Conservation (phyloP, 176 grass and related monocot species). For the Oryza meyeriana region DNA sequence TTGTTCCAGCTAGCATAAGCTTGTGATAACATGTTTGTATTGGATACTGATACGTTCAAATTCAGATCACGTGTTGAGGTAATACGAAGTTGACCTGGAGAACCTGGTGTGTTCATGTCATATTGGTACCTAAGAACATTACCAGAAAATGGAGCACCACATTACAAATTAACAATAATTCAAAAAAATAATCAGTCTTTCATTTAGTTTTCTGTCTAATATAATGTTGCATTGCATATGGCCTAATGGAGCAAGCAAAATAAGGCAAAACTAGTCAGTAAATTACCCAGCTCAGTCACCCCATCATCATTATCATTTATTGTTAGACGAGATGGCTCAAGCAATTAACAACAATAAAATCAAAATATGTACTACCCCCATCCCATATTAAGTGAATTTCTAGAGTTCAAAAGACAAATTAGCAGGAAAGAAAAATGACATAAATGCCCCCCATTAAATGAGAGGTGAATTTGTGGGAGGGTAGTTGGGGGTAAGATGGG, state of each 20-base stretch:
- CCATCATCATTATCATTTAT: no score
- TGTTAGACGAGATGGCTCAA: background rate
- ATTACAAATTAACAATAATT: constrained; percentile 30
- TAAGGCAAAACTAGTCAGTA: background rate
- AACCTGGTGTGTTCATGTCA: constrained; percentile 81
- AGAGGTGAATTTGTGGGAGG: no score
- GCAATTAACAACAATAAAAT: constrained; percentile 20
- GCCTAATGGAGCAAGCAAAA: constrained; percentile 16
- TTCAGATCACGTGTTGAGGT: constrained; percentile 87
- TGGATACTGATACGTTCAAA: constrained; percentile 85
- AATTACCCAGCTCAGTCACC: background rate
- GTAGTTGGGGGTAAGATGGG: no score
- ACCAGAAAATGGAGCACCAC: constrained; percentile 1
- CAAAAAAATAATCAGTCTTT: constrained; percentile 3
- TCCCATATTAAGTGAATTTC: no score
- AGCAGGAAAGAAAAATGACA: no score
- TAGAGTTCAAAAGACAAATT: no score
- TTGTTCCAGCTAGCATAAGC: constrained; percentile 98
- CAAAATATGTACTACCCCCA: background rate
- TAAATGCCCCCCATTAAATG: no score
- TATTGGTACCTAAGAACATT: constrained; percentile 77
- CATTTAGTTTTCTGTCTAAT: background rate
- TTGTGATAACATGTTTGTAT: constrained; percentile 94
- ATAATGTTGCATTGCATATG: constrained; percentile 7
- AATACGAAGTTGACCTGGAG: constrained; percentile 69